phyloP scores from a whole-genome alignment of 2,329 filamentous ascomycete species.

The Penicillium sp. region DNA sequence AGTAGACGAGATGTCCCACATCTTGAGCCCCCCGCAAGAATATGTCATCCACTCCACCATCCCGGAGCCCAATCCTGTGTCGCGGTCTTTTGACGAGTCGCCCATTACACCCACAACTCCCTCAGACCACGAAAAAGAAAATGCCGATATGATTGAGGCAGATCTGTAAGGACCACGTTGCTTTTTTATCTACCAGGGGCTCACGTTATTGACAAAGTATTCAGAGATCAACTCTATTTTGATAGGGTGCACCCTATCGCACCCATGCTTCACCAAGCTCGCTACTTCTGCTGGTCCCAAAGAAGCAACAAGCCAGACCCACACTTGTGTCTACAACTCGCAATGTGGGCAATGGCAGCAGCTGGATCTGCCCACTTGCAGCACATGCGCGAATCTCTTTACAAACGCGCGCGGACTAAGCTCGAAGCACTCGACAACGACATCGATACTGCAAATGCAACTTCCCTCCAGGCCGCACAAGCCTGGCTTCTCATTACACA shows the following conservation, averaged over 20 bases:
- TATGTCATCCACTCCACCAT: background rate
- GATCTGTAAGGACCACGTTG: background rate
- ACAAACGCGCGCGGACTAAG: conserved; percentile 23
- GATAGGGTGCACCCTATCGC: conserved; percentile 32
- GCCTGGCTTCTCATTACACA: conserved; percentile 40
- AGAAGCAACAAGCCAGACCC: conserved; percentile 14
- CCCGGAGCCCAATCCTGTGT: background rate
- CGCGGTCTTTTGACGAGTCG: background rate
- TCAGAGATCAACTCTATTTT: conserved; percentile 34
- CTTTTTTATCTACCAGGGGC: background rate
- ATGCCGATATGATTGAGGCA: conserved; percentile 2
- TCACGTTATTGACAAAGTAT: conserved; percentile 1
- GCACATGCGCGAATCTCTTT: conserved; percentile 26
- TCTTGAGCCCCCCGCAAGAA: background rate
- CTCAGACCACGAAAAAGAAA: background rate
- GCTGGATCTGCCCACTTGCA: conserved; percentile 35
- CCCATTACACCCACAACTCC: background rate
- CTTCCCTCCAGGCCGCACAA: conserved; percentile 24
- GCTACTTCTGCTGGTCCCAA: conserved; percentile 30
- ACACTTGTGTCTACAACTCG: conserved; percentile 34
- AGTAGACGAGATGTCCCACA: background rate
- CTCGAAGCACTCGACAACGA: conserved; percentile 9
- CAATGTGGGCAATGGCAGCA: conserved; percentile 42
- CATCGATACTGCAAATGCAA: background rate
- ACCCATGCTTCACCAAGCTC: conserved; percentile 31